Conservation (phyloP, 352 stramenopile genomes). For the Elongisporangium undulatum region DNA sequence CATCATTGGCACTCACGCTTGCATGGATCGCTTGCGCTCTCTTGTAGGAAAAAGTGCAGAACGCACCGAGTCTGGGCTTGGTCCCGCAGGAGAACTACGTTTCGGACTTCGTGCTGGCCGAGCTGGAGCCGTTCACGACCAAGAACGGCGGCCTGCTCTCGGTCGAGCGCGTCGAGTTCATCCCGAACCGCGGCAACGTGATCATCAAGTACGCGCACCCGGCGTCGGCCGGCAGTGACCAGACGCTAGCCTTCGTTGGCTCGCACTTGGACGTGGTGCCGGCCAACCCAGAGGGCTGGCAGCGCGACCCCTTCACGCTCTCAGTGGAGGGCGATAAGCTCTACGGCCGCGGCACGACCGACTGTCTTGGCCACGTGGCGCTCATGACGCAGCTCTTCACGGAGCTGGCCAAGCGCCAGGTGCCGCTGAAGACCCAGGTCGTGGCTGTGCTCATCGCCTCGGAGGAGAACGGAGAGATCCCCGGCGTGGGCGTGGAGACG, state of each 20-base stretch:
- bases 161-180: conserved; percentile 82
- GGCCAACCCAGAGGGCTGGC: conserved; percentile 89
- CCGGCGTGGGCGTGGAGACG: conserved; percentile 85
- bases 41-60: conserved; percentile 61
- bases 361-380: conserved; percentile 91
- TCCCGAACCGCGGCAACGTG: conserved; percentile 83
- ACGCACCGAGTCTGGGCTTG: conserved; percentile 54
- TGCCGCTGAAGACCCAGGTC: conserved; percentile 72
- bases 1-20: too few species aligned
- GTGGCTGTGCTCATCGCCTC: conserved; percentile 90
- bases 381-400: conserved; percentile 85
- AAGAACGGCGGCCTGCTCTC: conserved; percentile 67
- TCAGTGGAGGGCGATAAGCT: conserved; percentile 90
- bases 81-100: conserved; percentile 87
- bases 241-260: conserved; percentile 86
- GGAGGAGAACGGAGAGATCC: conserved; percentile 82
- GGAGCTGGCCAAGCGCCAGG: conserved; percentile 69
- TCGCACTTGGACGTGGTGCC: conserved; percentile 92
- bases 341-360: conserved; percentile 89
- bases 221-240: conserved; percentile 32
- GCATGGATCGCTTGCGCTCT: neutral
- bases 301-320: conserved; percentile 85
- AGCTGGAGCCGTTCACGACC: conserved; percentile 71
- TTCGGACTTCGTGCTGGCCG: conserved; percentile 82
- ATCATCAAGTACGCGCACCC: conserved; percentile 86